Evolutionary conservation across 208 protist genomes (phyloP), one percentile per base, ranked within the genome.

Genomic region (Leishmania arabica): DNA sequence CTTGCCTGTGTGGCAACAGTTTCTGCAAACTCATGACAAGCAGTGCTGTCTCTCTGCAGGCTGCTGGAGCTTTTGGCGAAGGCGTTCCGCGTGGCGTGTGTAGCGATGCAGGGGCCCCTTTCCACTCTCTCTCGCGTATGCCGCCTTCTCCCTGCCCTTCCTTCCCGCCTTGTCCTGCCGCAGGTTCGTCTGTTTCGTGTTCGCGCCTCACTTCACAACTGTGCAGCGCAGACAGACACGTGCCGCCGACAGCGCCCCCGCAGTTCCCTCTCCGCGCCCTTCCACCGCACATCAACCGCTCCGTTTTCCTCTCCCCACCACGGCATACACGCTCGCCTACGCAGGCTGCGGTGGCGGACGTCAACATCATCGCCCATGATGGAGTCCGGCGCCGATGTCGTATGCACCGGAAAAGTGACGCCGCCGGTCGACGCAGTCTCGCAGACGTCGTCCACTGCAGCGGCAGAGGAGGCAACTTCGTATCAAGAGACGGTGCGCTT

Each of bases 401-500:
- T 82, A 40, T 71, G 45, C 66, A 76, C 76, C 1, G 79, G 49
- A 8, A 62, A 81, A 42, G 49, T 42, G 21, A 37, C 72, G 13
- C 70, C 72, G 3, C 74, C n/a, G 34, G 31, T 66, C 34, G 71
- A 69, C 40, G 70, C 84, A 37, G 66, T 24, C 19, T 86, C 82
- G 24, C 73, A 69, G 56, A 73, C 42, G 56, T 78, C 79, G 27
- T 86, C 85, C 5, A 58, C 37, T 37, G 58, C 21, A 13, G 68
- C 21, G 13, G 73, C 77, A 4, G 77, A 87, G 19, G 76, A 83
- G 6, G 47, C 68, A 31, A 64, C 56, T 64, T 79, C 87, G 9
- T 98, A 98, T 77, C 93, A 95, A 65, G 91, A 98, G 69, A 90
- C 79, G 37, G 74, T 70, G 51, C 85, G 90, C 37, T 98, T 96